Conservation (phyloP, 257 asterid species). For the Fraxinus anomala region DNA sequence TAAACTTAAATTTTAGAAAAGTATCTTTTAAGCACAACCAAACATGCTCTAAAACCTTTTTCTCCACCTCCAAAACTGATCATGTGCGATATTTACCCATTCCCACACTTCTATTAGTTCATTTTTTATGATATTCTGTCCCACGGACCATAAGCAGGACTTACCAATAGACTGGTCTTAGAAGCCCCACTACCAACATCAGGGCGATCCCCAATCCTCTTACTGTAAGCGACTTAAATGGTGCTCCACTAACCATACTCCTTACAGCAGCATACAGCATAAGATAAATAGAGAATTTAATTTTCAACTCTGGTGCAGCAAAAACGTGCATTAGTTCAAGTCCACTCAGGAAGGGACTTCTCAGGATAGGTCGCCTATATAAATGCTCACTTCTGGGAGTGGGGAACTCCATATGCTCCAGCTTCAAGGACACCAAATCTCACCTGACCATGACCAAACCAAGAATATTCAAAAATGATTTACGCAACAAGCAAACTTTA, state of each 20-base stretch:
- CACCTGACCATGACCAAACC: conserved; percentile 44
- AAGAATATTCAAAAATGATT: no score
- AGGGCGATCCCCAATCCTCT: conserved; percentile 95
- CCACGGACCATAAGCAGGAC: no score
- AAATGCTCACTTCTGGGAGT: conserved; percentile 89
- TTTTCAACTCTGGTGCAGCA: conserved; percentile 74
- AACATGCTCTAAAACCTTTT: no score
- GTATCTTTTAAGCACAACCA: no score
- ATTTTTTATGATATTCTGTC: no score
- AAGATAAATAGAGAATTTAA: conserved; percentile 50
- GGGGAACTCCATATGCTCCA: conserved; percentile 92
- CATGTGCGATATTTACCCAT: no score
- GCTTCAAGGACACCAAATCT: conserved; percentile 95
- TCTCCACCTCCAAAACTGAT: no score
- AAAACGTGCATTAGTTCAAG: conserved; percentile 98
- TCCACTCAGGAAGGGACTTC: conserved; percentile 86
- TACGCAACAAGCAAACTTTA: no score
- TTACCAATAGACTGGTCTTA: conserved; percentile 57
- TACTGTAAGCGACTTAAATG: conserved; percentile 85
- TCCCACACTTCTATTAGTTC: no score
- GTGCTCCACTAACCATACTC: conserved; percentile 84
- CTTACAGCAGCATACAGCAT: conserved; percentile 58
- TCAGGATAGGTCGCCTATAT: conserved; percentile 97
- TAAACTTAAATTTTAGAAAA: no score
- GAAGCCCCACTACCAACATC: conserved; percentile 85